A percentile compares a stretch with the other conserved stretches of the same genome.
Conservation (phyloP, 495 filamentous ascomycete genomes). For the Neurospora cerealis region DNA sequence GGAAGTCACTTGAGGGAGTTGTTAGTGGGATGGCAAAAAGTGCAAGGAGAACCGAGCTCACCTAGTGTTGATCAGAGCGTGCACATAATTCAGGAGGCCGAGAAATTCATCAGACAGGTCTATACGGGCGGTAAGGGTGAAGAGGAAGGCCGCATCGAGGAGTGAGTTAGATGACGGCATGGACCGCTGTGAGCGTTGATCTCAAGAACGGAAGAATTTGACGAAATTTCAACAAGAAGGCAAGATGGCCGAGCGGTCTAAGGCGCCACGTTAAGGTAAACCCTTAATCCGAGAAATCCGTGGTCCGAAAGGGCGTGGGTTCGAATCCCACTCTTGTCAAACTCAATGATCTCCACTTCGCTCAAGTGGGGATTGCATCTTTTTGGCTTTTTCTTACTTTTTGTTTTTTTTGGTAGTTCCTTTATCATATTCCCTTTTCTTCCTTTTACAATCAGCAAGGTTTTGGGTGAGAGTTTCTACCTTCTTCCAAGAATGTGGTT, state of each 20-base stretch:
- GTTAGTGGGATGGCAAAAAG: conserved; percentile 16
- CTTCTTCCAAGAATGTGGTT: not conserved
- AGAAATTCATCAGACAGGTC: conserved; percentile 17
- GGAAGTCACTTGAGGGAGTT: conserved; percentile 18
- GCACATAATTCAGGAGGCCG: conserved; percentile 21
- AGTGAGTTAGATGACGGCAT: not conserved
- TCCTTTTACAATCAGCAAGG: not conserved
- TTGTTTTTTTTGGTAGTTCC: not conserved
- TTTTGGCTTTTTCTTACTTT: not conserved
- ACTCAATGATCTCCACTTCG: not conserved
- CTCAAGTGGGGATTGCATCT: not conserved
- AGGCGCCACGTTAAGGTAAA: not conserved
- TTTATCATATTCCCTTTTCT: not conserved
- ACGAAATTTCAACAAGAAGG: not conserved
- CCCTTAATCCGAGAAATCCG: conserved; percentile 2
- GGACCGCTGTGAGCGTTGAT: no score
- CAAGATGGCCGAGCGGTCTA: not conserved
- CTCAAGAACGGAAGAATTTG: not conserved
- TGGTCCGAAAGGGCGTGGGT: conserved; percentile 28
- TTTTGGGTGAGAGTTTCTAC: accelerated
- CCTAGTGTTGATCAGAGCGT: conserved; percentile 27
- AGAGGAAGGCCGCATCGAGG: not conserved
- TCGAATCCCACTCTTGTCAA: conserved; percentile 28
- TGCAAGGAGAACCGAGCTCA: conserved; percentile 18
- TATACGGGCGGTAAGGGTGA: conserved; percentile 1